Base-by-base conservation (phyloP, 768 basidiomycete species). In the Agrocybe pediades region DNA sequence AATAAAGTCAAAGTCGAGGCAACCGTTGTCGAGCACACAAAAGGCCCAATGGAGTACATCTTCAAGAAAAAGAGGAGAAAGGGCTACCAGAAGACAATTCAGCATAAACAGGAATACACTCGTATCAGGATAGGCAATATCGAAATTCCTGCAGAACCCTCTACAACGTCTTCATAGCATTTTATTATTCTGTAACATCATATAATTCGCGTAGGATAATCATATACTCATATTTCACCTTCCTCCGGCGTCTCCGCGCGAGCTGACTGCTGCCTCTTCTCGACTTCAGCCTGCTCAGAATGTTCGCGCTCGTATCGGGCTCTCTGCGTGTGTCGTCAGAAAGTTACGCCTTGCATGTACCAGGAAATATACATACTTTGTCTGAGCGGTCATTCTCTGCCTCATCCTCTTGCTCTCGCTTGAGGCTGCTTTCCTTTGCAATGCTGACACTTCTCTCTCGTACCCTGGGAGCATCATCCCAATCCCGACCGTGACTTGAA, bases 61-160 rank as follows among this genome's bases (percentile, higher is more conserved):
- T 84, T 95, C 74, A 97, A 98, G 80, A 96, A 95, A 78, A 99
- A 98, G 79, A 77, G 95, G 73, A 87, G 97, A 86, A 98, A 98
- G 78, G 95, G 96, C 9, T 98, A 98, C 74, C 85, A 90, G 73
- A 92, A 92, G 74, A 94, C 92, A 7, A 92, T 98, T 59, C 82
- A 85, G 68, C 88, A 93, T 71, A 98, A 98, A 71, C 93, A 95
- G 67, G 90, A 88, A 2, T 98, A 91, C 75, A 98, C 96, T n/a
- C 84, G 95, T 66, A 80, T 99, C 54, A 82, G 95, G 47, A 89
- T 99, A 59, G 94, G 95, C 17, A 80, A 87, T 42, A 94, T 99
- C 59, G 75, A 80, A 45, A 70, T 81, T 60, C 67, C 65, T 40
- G 54, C 58, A 11, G 57, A 54, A 54, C 66, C 53, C 40, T 55